Evolutionary conservation across 2,329 filamentous ascomycete genomes (phyloP).

Genomic region (Akanthomyces dipterigenus): DNA sequence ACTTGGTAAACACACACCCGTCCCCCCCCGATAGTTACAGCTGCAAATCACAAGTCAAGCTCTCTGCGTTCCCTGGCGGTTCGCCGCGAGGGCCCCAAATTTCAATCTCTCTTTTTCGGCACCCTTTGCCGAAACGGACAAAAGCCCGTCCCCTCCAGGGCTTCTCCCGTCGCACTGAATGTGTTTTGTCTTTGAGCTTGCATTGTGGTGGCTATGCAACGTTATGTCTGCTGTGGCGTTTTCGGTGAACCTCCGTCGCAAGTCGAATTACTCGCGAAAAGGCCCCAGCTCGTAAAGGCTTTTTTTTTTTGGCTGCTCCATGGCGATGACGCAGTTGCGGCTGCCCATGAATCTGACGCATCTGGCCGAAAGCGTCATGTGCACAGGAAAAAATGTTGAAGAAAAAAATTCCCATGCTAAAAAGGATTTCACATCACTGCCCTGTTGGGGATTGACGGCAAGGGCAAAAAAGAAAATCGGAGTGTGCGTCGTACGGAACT

Average conservation of each 20-base stretch:
- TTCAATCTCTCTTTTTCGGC: background rate
- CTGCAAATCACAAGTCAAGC: background rate
- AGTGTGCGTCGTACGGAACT: constrained; percentile 20
- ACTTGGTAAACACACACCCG: background rate
- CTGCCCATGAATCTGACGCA: background rate
- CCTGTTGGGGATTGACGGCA: too few relatives aligned
- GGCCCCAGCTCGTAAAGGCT: background rate
- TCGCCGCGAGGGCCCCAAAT: background rate
- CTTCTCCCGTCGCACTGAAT: too few relatives aligned
- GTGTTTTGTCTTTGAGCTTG: background rate
- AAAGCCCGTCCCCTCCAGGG: too few relatives aligned
- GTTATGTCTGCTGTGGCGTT: background rate
- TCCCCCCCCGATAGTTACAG: background rate
- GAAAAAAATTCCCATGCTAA: background rate
- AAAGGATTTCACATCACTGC: too few relatives aligned
- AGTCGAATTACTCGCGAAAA: background rate
- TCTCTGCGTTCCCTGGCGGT: background rate
- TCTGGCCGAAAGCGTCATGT: background rate
- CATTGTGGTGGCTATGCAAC: background rate
- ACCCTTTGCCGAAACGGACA: background rate
- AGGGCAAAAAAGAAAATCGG: constrained; percentile 12
- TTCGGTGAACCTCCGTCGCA: too few relatives aligned
- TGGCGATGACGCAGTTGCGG: background rate
- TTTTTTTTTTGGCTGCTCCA: background rate
- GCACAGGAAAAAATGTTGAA: background rate